Evolutionary conservation across 129 eudicot species (phyloP).

Genomic region (Artemisia tridentata): DNA sequence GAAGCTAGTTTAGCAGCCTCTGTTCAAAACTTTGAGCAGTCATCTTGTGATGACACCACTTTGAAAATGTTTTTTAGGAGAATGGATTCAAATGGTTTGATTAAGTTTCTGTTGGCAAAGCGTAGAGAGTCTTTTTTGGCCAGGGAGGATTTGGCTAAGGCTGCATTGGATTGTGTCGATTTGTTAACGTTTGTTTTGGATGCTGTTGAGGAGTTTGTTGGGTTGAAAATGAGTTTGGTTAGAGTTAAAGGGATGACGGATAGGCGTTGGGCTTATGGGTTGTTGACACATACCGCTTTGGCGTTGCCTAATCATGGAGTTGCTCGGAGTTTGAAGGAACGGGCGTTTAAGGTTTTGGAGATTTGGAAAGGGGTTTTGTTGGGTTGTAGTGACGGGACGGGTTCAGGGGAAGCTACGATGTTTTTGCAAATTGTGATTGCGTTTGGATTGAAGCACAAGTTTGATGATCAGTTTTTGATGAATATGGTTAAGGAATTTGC

Average conservation of each 20-base stretch:
- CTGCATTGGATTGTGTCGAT: constrained; percentile 43
- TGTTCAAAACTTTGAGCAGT: constrained; percentile 26
- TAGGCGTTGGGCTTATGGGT: constrained; percentile 52
- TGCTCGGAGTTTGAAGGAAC: constrained; percentile 20
- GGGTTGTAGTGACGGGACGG: constrained; percentile 41
- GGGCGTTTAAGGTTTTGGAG: constrained; percentile 41
- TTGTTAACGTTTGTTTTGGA: constrained; percentile 41
- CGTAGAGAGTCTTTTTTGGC: constrained; percentile 41
- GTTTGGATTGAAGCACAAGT: constrained; percentile 43
- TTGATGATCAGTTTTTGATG: constrained; percentile 48
- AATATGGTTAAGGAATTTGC: constrained; percentile 46
- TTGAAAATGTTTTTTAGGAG: constrained; percentile 43
- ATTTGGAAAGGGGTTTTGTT: constrained; percentile 51
- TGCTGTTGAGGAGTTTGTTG: constrained; percentile 52
- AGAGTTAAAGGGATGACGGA: constrained; percentile 45
- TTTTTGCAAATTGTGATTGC: constrained; percentile 52
- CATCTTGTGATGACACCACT: constrained; percentile 17
- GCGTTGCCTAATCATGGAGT: constrained; percentile 28
- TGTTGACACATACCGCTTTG: constrained; percentile 35
- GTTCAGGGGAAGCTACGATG: constrained; percentile 56
- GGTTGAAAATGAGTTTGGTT: constrained; percentile 29
- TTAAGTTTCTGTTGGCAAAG: constrained; percentile 40
- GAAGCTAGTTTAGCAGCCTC: constrained; percentile 31
- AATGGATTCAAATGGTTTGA: constrained; percentile 41
- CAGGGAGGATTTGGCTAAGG: constrained; percentile 36